These are phyloP conservation scores for Agroathelia rolfsii DNA, from an alignment of 1,284 basidiomycete genomes.

Conservation along the genomic window DNA sequence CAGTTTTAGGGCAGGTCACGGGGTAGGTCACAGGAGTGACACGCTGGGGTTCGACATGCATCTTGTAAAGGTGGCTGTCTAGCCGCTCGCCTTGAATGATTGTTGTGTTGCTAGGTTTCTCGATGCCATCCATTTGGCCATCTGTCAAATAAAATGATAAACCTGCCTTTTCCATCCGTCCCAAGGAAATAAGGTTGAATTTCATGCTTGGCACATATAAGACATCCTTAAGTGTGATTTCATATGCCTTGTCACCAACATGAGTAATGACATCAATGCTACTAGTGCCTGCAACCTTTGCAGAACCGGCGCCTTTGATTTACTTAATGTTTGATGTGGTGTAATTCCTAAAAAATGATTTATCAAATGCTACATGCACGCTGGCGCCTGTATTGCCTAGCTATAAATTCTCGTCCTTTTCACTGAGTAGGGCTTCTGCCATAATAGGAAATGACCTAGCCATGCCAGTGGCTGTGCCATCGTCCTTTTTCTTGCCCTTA, in stretches of 20 bases:
- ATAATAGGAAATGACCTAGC: conserved; percentile 9
- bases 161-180: conserved; percentile 10
- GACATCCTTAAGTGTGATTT: conserved; percentile 17
- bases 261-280: too few species aligned
- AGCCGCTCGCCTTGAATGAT: too few species aligned
- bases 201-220: conserved; percentile 22
- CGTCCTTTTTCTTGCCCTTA: conserved; percentile 9
- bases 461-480: conserved; percentile 5
- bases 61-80: too few species aligned
- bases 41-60: too few species aligned
- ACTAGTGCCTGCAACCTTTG: too few species aligned
- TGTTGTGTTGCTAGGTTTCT: too few species aligned
- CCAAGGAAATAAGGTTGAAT: conserved; percentile 26
- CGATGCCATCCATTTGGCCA: too few species aligned
- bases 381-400: conserved; percentile 5
- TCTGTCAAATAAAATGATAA: too few species aligned
- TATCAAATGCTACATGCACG: conserved; percentile 6
- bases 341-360: not conserved
- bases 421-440: too few species aligned
- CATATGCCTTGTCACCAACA: conserved; percentile 4
- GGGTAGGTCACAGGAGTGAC: too few species aligned
- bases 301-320: conserved; percentile 6
- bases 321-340: not conserved
- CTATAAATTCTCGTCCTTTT: conserved; percentile 4
- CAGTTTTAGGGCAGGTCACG: too few species aligned